Evolutionary conservation across 345 rosid genomes (phyloP).

Genomic region (Arabidopsis thaliana): DNA sequence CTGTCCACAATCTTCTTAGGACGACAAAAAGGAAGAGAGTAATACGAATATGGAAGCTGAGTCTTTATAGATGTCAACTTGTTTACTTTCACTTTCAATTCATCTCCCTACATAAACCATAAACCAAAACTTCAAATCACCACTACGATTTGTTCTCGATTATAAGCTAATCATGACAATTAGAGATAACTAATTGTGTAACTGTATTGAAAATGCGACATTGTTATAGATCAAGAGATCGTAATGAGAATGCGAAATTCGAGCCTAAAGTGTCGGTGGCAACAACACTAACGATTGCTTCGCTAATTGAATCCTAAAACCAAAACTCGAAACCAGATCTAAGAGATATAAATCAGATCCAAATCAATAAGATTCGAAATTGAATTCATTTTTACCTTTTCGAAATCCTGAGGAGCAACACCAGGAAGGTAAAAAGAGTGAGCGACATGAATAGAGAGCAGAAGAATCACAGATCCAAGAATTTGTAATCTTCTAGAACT

Average conservation of each 20-base stretch:
- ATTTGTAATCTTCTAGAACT: background rate
- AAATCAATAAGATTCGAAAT: background rate
- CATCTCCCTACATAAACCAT: constrained; percentile 61
- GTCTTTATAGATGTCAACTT: constrained; percentile 91
- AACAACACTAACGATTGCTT: constrained; percentile 8
- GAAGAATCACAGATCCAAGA: constrained; percentile 42
- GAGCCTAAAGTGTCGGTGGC: constrained; percentile 6
- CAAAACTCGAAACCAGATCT: constrained; percentile 17
- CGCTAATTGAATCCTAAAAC: background rate
- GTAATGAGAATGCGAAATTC: background rate
- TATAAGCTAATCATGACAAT: constrained; percentile 5
- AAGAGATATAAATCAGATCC: constrained; percentile 40
- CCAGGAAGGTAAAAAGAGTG: constrained; percentile 94
- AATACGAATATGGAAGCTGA: constrained; percentile 89
- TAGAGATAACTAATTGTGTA: background rate
- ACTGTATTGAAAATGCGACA: constrained; percentile 11
- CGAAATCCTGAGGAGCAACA: constrained; percentile 91
- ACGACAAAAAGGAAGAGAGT: constrained; percentile 72
- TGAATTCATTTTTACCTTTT: constrained; percentile 52
- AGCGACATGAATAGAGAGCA: constrained; percentile 57
- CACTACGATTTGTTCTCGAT: too few species aligned
- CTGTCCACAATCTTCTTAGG: constrained; percentile 85
- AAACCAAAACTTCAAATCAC: background rate
- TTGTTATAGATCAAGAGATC: constrained; percentile 15
- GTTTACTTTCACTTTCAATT: constrained; percentile 84